These are phyloP conservation scores for Viola pubescens DNA, from an alignment of 441 rosid genomes.

Conservation along the genomic window DNA sequence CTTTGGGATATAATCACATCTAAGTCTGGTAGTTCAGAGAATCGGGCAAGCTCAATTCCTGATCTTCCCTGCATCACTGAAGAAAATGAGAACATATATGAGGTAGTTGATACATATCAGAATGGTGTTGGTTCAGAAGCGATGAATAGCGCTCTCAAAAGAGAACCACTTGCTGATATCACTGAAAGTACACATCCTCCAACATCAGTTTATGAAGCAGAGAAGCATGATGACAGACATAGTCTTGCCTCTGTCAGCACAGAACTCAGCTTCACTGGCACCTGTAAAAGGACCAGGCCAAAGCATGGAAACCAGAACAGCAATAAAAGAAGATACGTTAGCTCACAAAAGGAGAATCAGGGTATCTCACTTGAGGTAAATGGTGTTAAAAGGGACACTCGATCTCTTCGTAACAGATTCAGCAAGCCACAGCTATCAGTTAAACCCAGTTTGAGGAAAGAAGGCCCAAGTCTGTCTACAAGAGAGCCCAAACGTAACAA, in stretches of 20 bases:
- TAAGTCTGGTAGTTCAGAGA: conserved; percentile 64
- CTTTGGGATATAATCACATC: conserved; percentile 61
- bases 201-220: conserved; percentile 45
- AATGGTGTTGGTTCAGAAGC: conserved; percentile 29
- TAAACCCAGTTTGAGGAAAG: conserved; percentile 36
- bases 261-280: conserved; percentile 44
- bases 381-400: conserved; percentile 30
- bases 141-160: conserved; percentile 34
- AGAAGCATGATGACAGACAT: conserved; percentile 22
- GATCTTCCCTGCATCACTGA: conserved; percentile 87
- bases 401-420: conserved; percentile 40
- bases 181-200: conserved; percentile 35
- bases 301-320: conserved; percentile 33
- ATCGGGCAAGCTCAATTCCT: conserved; percentile 51
- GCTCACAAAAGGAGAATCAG: conserved; percentile 41
- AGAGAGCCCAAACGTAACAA: conserved; percentile 55
- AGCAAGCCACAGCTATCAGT: conserved; percentile 54
- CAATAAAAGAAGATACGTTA: conserved; percentile 38
- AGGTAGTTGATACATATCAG: conserved; percentile 33
- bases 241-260: conserved; percentile 64
- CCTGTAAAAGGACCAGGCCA: conserved; percentile 34
- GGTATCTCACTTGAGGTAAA: conserved; percentile 20
- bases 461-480: conserved; percentile 32
- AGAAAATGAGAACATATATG: conserved; percentile 61
- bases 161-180: conserved; percentile 52